Conservation (phyloP, 352 stramenopile species). For the Pythium brassicae region DNA sequence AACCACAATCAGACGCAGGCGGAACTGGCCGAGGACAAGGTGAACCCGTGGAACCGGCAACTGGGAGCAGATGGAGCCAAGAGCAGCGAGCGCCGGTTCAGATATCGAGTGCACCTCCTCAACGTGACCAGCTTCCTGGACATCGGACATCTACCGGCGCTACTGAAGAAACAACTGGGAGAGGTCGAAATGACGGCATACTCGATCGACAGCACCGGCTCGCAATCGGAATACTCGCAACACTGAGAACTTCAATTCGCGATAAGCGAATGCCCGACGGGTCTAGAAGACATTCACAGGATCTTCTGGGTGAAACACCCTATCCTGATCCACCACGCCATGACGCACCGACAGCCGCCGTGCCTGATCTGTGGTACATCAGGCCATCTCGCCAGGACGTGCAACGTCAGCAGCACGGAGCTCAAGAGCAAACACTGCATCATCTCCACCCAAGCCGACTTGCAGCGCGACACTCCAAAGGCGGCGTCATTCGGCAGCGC, state of each 20-base stretch:
- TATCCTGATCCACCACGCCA: neutral
- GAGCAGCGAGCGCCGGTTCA: too few species aligned
- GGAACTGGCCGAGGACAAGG: too few species aligned
- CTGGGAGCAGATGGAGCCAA: neutral
- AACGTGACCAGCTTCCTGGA: neutral
- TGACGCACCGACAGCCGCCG: neutral
- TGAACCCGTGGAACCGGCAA: too few species aligned
- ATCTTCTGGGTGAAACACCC: neutral
- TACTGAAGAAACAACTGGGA: neutral
- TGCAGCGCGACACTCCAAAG: neutral
- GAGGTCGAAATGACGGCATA: neutral
- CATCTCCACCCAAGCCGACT: neutral
- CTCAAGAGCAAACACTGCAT: neutral
- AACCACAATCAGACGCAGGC: too few species aligned
- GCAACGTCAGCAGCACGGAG: neutral
- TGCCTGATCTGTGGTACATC: neutral
- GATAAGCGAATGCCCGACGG: neutral
- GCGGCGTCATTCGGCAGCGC: neutral
- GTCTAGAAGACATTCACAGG: neutral
- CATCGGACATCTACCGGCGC: neutral
- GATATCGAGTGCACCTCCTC: neutral
- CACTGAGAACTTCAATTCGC: neutral
- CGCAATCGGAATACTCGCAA: neutral
- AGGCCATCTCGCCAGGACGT: neutral
- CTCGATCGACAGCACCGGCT: neutral